Conservation (phyloP, 2,329 filamentous ascomycete species). For the Didymella segeticola region DNA sequence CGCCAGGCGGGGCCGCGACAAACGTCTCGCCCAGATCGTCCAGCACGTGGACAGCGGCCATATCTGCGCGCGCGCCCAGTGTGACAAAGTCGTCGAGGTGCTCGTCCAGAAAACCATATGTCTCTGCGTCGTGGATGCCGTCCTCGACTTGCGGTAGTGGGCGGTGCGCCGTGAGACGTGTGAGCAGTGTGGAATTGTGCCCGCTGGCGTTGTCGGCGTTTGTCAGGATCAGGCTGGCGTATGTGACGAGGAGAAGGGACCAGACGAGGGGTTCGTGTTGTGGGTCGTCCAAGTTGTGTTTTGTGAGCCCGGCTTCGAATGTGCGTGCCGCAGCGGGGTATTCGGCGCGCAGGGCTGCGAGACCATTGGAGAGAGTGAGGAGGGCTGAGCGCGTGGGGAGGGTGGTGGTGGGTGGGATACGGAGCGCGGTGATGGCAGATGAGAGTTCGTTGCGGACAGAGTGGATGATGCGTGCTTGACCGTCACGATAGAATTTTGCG, state of each 20-base stretch:
- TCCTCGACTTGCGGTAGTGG: slow-evolving; percentile 29
- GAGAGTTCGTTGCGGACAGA: slow-evolving; percentile 32
- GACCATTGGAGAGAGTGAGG: slow-evolving; percentile 21
- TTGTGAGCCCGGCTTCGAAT: slow-evolving; percentile 21
- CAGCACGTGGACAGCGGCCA: slow-evolving; percentile 17
- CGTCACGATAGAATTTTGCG: slow-evolving; percentile 53
- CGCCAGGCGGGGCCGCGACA: slow-evolving; percentile 9
- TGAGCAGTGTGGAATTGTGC: slow-evolving; percentile 10
- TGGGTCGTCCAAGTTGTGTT: slow-evolving; percentile 16
- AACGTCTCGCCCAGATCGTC: slow-evolving; percentile 25
- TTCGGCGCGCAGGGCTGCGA: slow-evolving; percentile 19
- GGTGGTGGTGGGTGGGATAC: neutral
- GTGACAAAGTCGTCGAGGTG: slow-evolving; percentile 28
- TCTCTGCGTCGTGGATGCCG: slow-evolving; percentile 34
- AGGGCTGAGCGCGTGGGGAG: slow-evolving; percentile 16
- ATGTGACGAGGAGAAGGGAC: slow-evolving; percentile 31
- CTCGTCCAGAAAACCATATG: slow-evolving; percentile 31
- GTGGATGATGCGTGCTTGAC: slow-evolving; percentile 46
- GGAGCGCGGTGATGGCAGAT: slow-evolving; percentile 17
- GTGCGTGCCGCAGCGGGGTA: slow-evolving; percentile 12
- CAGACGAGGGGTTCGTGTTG: slow-evolving; percentile 28
- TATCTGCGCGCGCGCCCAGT: neutral
- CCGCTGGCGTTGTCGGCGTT: slow-evolving; percentile 3
- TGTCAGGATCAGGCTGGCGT: slow-evolving; percentile 23
- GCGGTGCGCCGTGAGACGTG: slow-evolving; percentile 23